A percentile compares a stretch with the other conserved stretches of the same genome.
phyloP scores from a whole-genome alignment of 2,329 filamentous ascomycete genomes.

The Phyllosticta citribraziliensis region DNA sequence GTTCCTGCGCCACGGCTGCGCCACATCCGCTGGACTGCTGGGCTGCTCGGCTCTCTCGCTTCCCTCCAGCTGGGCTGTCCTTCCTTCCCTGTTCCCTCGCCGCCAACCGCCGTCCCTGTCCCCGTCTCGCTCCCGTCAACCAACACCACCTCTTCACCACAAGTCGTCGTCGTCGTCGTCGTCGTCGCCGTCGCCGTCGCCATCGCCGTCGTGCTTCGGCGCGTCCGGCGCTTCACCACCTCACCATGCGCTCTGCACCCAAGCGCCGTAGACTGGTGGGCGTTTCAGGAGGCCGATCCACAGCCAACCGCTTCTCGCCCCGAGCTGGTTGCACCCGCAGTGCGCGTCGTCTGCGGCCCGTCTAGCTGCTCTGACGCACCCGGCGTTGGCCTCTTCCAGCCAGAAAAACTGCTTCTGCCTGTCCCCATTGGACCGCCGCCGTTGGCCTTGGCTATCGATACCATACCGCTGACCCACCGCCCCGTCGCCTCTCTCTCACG shows the following conservation, averaged over 20 bases:
- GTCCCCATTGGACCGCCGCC: neutral
- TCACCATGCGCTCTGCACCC: neutral
- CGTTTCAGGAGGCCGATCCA: constrained; percentile 1
- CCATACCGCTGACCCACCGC: neutral
- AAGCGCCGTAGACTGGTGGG: neutral
- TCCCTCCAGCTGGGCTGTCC: too few species aligned
- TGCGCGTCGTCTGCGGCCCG: neutral
- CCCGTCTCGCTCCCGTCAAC: neutral
- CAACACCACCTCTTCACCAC: neutral
- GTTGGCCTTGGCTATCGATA: neutral
- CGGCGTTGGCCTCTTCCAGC: too few species aligned
- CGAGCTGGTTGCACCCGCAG: neutral
- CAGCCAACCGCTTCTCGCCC: neutral
- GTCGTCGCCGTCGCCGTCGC: neutral
- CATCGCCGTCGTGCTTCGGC: neutral
- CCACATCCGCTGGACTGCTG: too few species aligned
- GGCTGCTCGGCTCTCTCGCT: too few species aligned
- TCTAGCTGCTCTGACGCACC: neutral
- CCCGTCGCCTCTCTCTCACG: neutral
- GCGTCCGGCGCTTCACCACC: neutral
- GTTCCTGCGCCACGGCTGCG: too few species aligned
- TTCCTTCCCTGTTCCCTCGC: too few species aligned
- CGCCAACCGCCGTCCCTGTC: too few species aligned
- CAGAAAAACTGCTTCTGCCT: neutral
- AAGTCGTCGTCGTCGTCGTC: neutral